A percentile compares a stretch with the other conserved stretches of the same genome.
Conservation (phyloP, 495 filamentous ascomycete species). For the Penicillium ochrochloron region DNA sequence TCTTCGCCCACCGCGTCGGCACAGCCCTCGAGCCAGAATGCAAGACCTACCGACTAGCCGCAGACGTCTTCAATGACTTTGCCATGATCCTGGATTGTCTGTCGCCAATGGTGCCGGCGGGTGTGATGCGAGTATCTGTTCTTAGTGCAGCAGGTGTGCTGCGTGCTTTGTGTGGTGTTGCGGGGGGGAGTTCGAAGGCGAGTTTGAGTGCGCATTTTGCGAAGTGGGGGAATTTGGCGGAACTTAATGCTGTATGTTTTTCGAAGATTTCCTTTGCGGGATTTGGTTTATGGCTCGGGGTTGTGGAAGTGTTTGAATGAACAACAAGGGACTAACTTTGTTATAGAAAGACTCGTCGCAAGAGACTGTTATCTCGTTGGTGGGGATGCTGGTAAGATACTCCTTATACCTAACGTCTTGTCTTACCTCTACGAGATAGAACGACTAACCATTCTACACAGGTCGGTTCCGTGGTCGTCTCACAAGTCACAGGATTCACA, state of each 20-base stretch:
- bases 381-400: constrained; percentile 80
- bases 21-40: constrained; percentile 91
- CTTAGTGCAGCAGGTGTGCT: constrained; percentile 78
- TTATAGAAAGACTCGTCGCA: constrained; percentile 87
- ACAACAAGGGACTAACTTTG: constrained; percentile 6
- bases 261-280: background rate
- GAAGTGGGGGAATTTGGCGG: constrained; percentile 82
- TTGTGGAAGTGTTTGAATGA: background rate
- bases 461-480: constrained; percentile 81
- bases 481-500: constrained; percentile 67
- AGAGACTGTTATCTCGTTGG: constrained; percentile 88
- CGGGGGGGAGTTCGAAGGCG: constrained; percentile 87
- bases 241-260: constrained; percentile 81
- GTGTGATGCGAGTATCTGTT: constrained; percentile 65
- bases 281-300: background rate
- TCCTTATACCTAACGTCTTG: background rate
- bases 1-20: constrained; percentile 86
- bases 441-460: constrained; percentile 22
- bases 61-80: constrained; percentile 90
- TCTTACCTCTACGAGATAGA: background rate
- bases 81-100: constrained; percentile 90
- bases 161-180: constrained; percentile 84
- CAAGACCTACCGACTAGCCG: constrained; percentile 88
- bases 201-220: constrained; percentile 93
- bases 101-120: constrained; percentile 74